Conservation (phyloP, 2,329 filamentous ascomycete genomes). For the Diaporthe caulivora region DNA sequence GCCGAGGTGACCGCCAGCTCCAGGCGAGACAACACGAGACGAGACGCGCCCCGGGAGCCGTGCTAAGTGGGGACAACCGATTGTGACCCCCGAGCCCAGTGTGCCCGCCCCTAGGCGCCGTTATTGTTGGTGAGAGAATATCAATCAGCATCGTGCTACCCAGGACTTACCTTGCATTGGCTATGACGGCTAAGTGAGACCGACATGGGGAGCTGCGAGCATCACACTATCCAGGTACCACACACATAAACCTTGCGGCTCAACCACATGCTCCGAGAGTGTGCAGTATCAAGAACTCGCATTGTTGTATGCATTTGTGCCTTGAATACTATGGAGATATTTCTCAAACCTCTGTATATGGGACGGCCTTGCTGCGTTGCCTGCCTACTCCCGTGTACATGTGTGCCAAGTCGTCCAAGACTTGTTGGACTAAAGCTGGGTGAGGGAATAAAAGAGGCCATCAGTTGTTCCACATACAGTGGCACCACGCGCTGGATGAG, state of each 20-base stretch:
- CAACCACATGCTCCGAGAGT: neutral
- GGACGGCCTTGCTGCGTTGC: neutral
- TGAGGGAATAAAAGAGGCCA: neutral
- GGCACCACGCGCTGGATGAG: neutral
- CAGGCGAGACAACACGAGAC: neutral
- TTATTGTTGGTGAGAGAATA: neutral
- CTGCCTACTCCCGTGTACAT: neutral
- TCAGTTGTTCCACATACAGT: neutral
- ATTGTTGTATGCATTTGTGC: neutral
- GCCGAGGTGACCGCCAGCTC: conserved; percentile 5
- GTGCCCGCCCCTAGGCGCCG: neutral
- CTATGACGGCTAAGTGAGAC: neutral
- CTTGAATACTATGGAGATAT: neutral
- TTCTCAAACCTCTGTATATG: too few species aligned
- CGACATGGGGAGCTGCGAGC: neutral
- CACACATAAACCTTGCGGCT: too few species aligned
- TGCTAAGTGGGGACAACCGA: neutral
- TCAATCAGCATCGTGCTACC: neutral
- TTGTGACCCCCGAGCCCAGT: neutral
- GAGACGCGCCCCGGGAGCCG: conserved; percentile 8
- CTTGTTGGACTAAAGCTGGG: too few species aligned
- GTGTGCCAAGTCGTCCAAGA: neutral
- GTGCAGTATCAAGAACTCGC: neutral
- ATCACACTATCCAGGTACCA: neutral
- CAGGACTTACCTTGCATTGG: neutral